These are phyloP conservation scores for Neoascochyta sp. DNA, from an alignment of 2,329 filamentous ascomycete species.

Conservation along the genomic window DNA sequence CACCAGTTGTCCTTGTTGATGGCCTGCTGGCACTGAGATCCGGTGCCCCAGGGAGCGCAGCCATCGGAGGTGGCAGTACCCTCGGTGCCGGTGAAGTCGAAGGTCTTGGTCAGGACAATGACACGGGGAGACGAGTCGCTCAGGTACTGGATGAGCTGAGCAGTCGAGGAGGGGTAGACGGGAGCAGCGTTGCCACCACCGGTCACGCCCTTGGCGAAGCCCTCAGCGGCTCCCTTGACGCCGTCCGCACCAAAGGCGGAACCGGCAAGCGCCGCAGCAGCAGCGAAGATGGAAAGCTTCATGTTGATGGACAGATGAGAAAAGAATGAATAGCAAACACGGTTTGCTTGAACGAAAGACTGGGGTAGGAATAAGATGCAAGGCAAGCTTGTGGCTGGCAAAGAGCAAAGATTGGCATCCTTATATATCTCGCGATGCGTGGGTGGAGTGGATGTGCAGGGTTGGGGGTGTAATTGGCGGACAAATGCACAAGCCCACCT, in stretches of 20 bases:
- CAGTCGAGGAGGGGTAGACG: conserved; percentile 25
- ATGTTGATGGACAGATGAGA: conserved; percentile 13
- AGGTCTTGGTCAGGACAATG: conserved; percentile 56
- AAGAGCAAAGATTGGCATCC: conserved; percentile 1
- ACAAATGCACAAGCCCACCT: too few relatives aligned
- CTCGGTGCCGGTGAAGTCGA: conserved; percentile 56
- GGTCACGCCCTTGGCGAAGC: conserved; percentile 36
- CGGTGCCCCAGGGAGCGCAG: conserved; percentile 52
- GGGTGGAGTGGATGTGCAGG: conserved; percentile 7
- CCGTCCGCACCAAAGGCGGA: conserved; percentile 36
- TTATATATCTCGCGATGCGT: conserved; percentile 13
- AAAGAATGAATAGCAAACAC: conserved; percentile 22
- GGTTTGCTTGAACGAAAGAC: conserved; percentile 37
- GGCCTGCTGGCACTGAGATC: conserved; percentile 56
- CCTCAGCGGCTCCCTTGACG: conserved; percentile 24
- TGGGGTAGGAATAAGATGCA: conserved; percentile 39
- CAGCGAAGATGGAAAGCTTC: conserved; percentile 18
- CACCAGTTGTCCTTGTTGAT: conserved; percentile 58
- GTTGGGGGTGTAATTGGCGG: conserved; percentile 9
- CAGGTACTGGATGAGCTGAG: conserved; percentile 59
- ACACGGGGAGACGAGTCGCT: conserved; percentile 52
- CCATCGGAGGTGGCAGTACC: conserved; percentile 52
- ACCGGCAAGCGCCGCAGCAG: conserved; percentile 16
- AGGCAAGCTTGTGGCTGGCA: conserved; percentile 35
- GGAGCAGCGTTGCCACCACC: conserved; percentile 20